A percentile compares a stretch with the other conserved stretches of the same genome.
phyloP scores from a whole-genome alignment of 106 monocot genomes.

The Dendrobium nobile region DNA sequence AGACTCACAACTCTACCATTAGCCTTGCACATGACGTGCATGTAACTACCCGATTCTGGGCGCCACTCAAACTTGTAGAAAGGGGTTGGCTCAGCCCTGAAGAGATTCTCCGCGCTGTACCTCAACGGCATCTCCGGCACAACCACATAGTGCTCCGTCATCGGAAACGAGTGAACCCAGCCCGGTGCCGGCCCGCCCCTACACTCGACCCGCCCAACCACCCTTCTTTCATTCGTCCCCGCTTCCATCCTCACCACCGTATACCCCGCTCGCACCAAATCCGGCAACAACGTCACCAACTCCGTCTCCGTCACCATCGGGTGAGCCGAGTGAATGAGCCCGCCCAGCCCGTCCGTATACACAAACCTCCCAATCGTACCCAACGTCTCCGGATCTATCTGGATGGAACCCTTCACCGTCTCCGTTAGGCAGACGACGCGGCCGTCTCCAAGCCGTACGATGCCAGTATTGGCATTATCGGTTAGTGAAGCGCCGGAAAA shows the following conservation, averaged over 20 bases:
- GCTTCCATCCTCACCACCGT: slow-evolving; percentile 73
- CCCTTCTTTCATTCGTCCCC: slow-evolving; percentile 72
- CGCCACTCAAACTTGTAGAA: slow-evolving; percentile 96
- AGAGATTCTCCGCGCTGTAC: slow-evolving; percentile 68
- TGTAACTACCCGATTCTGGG: slow-evolving; percentile 63
- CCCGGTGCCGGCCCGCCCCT: slow-evolving; percentile 74
- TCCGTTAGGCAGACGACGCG: slow-evolving; percentile 93
- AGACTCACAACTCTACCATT: slow-evolving; percentile 65
- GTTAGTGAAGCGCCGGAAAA: slow-evolving; percentile 88
- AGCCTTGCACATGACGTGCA: slow-evolving; percentile 85
- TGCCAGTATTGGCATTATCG: slow-evolving; percentile 96
- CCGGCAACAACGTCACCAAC: slow-evolving; percentile 76
- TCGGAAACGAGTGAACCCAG: slow-evolving; percentile 98
- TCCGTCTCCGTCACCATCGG: slow-evolving; percentile 77
- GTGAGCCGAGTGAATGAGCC: slow-evolving; percentile 88
- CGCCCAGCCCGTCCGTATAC: slow-evolving; percentile 58
- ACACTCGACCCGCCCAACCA: slow-evolving; percentile 74
- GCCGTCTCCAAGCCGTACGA: slow-evolving; percentile 79
- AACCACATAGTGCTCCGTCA: slow-evolving; percentile 75
- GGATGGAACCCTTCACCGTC: slow-evolving; percentile 81
- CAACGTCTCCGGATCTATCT: slow-evolving; percentile 65
- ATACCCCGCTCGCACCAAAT: slow-evolving; percentile 79
- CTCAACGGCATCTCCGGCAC: slow-evolving; percentile 97
- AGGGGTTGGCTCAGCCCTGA: slow-evolving; percentile 84
- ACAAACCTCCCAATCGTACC: slow-evolving; percentile 77